Percentiles rank a stretch among this genome's conserved stretches.
phyloP scores from a whole-genome alignment of 2,329 filamentous ascomycete genomes.

The Pezicula rhizophila region DNA sequence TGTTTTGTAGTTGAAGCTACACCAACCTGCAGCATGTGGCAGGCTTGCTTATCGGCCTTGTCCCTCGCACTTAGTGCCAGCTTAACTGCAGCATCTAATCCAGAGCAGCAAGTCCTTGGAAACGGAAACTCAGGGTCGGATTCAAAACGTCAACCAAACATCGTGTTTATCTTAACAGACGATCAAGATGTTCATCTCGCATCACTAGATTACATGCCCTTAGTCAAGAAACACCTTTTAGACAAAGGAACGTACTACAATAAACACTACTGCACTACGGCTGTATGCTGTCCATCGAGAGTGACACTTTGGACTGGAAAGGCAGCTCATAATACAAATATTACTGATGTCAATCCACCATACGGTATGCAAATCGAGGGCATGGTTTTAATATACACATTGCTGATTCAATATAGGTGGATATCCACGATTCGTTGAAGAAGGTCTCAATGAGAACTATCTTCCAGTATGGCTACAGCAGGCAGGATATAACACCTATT shows the following conservation, averaged over 20 bases:
- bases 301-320: conserved; percentile 55
- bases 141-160: conserved; percentile 35
- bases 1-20: too few relatives aligned
- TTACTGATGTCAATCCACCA: conserved; percentile 40
- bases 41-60: too few relatives aligned
- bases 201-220: conserved; percentile 45
- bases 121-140: too few relatives aligned
- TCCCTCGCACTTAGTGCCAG: too few relatives aligned
- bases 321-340: conserved; percentile 56
- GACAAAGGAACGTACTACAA: conserved; percentile 47
- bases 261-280: conserved; percentile 53
- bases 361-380: conserved; percentile 33
- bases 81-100: too few relatives aligned
- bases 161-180: conserved; percentile 47
- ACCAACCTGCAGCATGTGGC: too few relatives aligned
- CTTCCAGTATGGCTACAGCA: conserved; percentile 63
- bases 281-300: conserved; percentile 54
- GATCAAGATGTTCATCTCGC: too few relatives aligned
- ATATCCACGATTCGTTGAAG: conserved; percentile 58
- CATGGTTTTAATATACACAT: background rate
- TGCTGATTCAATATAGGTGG: conserved; percentile 32
- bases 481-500: conserved; percentile 64
- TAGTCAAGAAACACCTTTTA: conserved; percentile 44
- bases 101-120: too few relatives aligned
- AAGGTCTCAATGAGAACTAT: conserved; percentile 60